Evolutionary conservation across 495 filamentous ascomycete species (phyloP).

Genomic region (Penicillium tannophilum): DNA sequence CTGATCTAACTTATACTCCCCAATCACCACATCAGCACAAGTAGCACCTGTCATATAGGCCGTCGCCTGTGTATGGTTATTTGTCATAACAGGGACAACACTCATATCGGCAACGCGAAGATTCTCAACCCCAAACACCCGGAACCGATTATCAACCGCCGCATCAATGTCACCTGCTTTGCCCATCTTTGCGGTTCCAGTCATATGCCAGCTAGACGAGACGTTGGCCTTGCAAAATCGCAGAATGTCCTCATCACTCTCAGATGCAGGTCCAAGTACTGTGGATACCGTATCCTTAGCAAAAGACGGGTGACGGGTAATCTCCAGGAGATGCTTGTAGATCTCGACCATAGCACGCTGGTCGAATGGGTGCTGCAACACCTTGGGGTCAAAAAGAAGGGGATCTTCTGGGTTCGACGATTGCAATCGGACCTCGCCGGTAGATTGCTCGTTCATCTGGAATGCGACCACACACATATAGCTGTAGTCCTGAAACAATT

Average conservation of each 20-base stretch:
- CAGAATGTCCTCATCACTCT: slow-evolving; percentile 59
- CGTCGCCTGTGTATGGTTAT: slow-evolving; percentile 43
- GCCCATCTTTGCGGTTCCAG: slow-evolving; percentile 66
- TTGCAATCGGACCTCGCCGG: slow-evolving; percentile 56
- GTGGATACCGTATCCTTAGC: slow-evolving; percentile 46
- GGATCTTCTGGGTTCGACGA: slow-evolving; percentile 56
- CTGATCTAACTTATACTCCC: slow-evolving; percentile 26
- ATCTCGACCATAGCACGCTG: slow-evolving; percentile 55
- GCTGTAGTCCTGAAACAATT: slow-evolving; percentile 32
- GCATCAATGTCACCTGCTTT: slow-evolving; percentile 43
- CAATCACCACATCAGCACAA: slow-evolving; percentile 30
- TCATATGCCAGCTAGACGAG: slow-evolving; percentile 54
- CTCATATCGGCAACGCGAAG: slow-evolving; percentile 68
- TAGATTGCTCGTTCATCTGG: slow-evolving; percentile 42
- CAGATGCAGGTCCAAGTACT: slow-evolving; percentile 46
- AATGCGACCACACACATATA: slow-evolving; percentile 32
- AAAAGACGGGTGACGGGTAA: slow-evolving; percentile 47
- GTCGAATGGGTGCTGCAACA: slow-evolving; percentile 60
- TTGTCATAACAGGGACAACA: slow-evolving; percentile 59
- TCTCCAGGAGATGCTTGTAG: slow-evolving; percentile 46
- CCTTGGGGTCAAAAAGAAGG: slow-evolving; percentile 59
- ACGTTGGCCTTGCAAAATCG: slow-evolving; percentile 44
- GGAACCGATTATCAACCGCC: slow-evolving; percentile 58
- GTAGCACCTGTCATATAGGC: slow-evolving; percentile 39
- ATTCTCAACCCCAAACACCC: slow-evolving; percentile 55